Conservation (phyloP, 352 stramenopile genomes). For the Globisporangium perplexum region DNA sequence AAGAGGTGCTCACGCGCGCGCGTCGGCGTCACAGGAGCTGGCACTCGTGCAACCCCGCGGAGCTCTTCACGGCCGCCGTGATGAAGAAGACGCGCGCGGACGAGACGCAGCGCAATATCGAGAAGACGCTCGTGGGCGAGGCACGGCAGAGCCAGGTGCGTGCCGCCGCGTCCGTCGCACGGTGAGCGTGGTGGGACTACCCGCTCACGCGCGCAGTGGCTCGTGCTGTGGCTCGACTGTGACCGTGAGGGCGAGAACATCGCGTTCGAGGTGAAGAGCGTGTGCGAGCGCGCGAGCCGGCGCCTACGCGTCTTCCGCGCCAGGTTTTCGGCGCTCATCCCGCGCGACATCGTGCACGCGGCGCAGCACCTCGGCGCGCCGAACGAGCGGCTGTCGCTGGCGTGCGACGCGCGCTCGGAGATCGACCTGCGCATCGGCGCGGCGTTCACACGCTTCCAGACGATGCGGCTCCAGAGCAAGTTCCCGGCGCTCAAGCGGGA, state of each 20-base stretch:
- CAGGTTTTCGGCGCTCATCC: conserved; percentile 92
- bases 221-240: conserved; percentile 99
- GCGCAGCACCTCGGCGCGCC: conserved; percentile 74
- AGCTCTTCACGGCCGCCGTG: conserved; percentile 93
- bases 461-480: conserved; percentile 85
- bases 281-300: conserved; percentile 77
- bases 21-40: conserved; percentile 73
- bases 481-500: conserved; percentile 74
- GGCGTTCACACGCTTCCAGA: conserved; percentile 95
- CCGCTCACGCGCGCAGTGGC: conserved; percentile 45
- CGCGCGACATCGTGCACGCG: conserved; percentile 86
- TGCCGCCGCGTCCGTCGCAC: too few relatives aligned
- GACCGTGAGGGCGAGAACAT: conserved; percentile 99
- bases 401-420: conserved; percentile 90
- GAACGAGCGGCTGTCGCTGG: conserved; percentile 79
- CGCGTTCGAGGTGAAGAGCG: conserved; percentile 92
- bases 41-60: conserved; percentile 89
- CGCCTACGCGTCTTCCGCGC: conserved; percentile 84
- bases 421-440: conserved; percentile 94
- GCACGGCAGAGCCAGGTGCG: conserved; percentile 65
- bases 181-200: too few relatives aligned
- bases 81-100: conserved; percentile 77
- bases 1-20: not conserved
- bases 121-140: conserved; percentile 89
- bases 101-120: conserved; percentile 85